phyloP scores from a whole-genome alignment of 768 basidiomycete species.

The Tulasnella sp. region DNA sequence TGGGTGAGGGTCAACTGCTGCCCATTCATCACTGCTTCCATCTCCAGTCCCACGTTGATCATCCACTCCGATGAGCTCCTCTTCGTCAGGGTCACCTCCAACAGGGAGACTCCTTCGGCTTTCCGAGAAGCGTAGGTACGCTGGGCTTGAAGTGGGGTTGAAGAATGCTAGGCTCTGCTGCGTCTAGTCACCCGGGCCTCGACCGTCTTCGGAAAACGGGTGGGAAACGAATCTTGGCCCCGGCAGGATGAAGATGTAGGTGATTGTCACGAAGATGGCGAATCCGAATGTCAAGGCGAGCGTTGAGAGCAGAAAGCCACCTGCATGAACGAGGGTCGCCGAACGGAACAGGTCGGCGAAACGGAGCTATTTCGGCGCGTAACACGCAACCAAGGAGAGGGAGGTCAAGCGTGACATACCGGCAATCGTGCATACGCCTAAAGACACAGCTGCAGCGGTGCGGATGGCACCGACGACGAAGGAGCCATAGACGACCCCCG shows the following conservation, averaged over 20 bases:
- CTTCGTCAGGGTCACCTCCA: not conserved
- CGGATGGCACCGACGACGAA: constrained; percentile 1
- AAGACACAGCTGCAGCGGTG: not conserved
- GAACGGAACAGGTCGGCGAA: not conserved
- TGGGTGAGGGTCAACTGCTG: constrained; percentile 7
- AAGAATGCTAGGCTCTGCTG: constrained; percentile 10
- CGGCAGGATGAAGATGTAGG: not conserved
- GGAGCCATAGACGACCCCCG: not conserved
- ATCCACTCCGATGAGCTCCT: not conserved
- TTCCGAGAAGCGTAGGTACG: no score
- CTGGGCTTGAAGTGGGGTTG: not conserved
- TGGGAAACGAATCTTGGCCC: not conserved
- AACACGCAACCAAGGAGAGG: not conserved
- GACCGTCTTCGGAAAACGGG: not conserved
- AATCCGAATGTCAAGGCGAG: not conserved
- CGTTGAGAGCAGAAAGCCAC: constrained; percentile 10
- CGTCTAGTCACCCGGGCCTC: not conserved
- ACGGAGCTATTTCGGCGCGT: no score
- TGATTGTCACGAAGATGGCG: not conserved
- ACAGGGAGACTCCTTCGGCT: no score
- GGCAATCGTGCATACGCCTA: constrained; percentile 7
- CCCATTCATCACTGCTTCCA: constrained; percentile 16
- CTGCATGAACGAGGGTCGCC: not conserved
- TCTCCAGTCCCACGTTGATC: not conserved
- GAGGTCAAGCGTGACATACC: constrained; percentile 4